Conservation (phyloP, 306 rosid genomes). For the Rubus idaeus region DNA sequence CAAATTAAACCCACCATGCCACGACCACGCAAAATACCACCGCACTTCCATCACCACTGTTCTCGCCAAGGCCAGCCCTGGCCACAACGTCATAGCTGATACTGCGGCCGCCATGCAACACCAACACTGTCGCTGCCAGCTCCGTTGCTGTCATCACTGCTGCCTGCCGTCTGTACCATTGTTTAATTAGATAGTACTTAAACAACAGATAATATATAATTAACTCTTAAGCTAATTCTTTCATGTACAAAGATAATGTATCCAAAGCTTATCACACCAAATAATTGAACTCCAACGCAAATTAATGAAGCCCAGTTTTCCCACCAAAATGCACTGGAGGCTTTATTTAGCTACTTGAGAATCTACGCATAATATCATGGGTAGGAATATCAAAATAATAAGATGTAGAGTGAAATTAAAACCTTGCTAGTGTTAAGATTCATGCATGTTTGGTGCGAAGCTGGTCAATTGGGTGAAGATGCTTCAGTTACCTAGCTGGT, state of each 20-base stretch:
- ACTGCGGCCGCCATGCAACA: neutral
- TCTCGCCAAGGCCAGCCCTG: neutral
- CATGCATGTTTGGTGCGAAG: no score
- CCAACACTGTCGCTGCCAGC: neutral
- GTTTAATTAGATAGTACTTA: neutral
- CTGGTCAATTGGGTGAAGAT: no score
- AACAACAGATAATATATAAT: neutral
- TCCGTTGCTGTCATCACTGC: neutral
- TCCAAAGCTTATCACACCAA: neutral
- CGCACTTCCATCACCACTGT: neutral
- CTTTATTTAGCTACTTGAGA: conserved; percentile 2
- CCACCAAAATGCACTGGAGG: neutral
- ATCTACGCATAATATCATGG: neutral
- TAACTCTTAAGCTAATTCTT: neutral
- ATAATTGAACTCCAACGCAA: neutral
- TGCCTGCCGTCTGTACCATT: neutral
- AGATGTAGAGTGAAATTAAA: neutral
- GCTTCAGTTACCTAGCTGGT: neutral
- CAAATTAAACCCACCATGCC: neutral
- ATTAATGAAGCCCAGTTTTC: neutral
- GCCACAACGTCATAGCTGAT: neutral
- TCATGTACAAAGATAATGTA: neutral
- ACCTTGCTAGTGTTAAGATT: conserved; percentile 30
- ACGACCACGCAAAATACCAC: neutral
- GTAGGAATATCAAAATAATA: neutral